phyloP scores from a whole-genome alignment of 352 stramenopile species.

The Phytophthora sp. region DNA sequence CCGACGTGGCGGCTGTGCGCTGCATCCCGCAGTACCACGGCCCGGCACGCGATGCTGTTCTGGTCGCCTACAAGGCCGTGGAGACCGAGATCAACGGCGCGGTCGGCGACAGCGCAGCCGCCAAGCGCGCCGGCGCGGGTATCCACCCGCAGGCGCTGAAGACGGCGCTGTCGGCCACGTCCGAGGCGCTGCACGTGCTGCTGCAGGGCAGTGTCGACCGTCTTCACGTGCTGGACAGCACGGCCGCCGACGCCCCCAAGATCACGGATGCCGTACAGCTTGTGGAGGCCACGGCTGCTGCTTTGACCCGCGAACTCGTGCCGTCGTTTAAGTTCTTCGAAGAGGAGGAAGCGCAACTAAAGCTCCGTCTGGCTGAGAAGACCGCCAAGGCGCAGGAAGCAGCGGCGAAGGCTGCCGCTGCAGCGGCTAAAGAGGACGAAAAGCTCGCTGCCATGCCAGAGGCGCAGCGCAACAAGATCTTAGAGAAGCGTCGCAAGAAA shows the following conservation, averaged over 20 bases:
- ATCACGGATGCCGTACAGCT: constrained; percentile 53
- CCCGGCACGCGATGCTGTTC: constrained; percentile 69
- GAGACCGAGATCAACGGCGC: constrained; percentile 77
- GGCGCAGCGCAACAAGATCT: constrained; percentile 72
- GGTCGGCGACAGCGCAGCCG: constrained; percentile 22
- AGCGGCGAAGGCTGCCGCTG: constrained; percentile 70
- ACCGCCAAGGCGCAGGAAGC: constrained; percentile 69
- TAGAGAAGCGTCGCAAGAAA: constrained; percentile 88
- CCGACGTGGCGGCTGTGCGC: constrained; percentile 50
- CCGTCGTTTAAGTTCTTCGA: constrained; percentile 65
- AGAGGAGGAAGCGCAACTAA: constrained; percentile 64
- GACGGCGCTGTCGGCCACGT: constrained; percentile 57
- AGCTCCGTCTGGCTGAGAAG: constrained; percentile 59
- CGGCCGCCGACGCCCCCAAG: constrained; percentile 7
- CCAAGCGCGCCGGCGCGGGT: constrained; percentile 36
- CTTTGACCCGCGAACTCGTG: constrained; percentile 55
- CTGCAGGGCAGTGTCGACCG: constrained; percentile 63
- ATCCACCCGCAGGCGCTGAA: constrained; percentile 75
- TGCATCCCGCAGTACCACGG: constrained; percentile 88
- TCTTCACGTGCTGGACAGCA: constrained; percentile 35
- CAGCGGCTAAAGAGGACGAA: constrained; percentile 81
- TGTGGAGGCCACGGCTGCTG: constrained; percentile 44
- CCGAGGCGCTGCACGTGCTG: constrained; percentile 64
- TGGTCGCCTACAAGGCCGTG: constrained; percentile 70
- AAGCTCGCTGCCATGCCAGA: constrained; percentile 83